Percentiles rank a stretch among this genome's conserved stretches.
Evolutionary conservation across 2,329 filamentous ascomycete genomes (phyloP).

Genomic region (Mycosphaerella arachidis): DNA sequence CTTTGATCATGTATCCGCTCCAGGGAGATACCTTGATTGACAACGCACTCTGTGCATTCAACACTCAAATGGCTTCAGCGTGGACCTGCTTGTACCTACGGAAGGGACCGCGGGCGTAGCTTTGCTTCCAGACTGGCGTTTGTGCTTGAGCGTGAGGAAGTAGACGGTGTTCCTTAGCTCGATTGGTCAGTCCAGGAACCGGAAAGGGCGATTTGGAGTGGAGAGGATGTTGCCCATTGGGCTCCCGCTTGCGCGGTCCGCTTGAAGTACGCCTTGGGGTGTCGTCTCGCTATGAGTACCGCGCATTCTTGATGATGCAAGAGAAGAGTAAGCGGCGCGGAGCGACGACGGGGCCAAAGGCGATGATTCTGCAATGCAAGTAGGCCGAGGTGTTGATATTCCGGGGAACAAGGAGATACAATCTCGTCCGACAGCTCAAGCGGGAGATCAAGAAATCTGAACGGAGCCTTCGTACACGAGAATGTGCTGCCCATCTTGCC

Average conservation of each 20-base stretch:
- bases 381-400: too few relatives aligned
- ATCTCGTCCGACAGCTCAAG: too few relatives aligned
- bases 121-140: neutral
- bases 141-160: neutral
- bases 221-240: neutral
- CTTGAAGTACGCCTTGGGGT: too few relatives aligned
- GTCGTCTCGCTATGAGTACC: too few relatives aligned
- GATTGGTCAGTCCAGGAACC: neutral
- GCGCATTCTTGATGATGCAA: too few relatives aligned
- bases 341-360: too few relatives aligned
- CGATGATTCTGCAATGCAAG: too few relatives aligned
- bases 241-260: neutral
- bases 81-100: neutral
- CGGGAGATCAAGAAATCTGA: too few relatives aligned
- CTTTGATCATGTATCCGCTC: neutral
- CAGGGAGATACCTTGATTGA: neutral
- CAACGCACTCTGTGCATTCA: neutral
- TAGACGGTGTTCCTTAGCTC: slow-evolving; percentile 4
- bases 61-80: neutral
- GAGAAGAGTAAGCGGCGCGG: too few relatives aligned
- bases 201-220: neutral
- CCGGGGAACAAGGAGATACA: too few relatives aligned
- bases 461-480: too few relatives aligned
- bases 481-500: too few relatives aligned
- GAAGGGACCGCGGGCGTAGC: neutral